Evolutionary conservation across 495 filamentous ascomycete species (phyloP), one percentile per base, ranked within the genome.

Genomic region (Delitschia confertaspora): DNA sequence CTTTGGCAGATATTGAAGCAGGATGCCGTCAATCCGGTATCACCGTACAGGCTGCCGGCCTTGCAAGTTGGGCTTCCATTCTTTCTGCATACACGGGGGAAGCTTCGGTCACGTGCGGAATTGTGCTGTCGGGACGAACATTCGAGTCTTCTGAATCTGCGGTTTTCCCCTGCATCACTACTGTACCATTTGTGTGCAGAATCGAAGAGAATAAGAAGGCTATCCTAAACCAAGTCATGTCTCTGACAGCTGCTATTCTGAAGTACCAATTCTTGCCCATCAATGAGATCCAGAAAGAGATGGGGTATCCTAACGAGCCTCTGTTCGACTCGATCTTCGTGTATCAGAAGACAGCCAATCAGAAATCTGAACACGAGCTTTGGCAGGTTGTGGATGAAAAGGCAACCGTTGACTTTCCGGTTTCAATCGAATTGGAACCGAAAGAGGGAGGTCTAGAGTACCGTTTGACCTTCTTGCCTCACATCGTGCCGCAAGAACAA

Each of bases 241-340:
- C 63, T 5, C 72, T 69, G 33, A 89, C 83, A 60, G 65, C 73
- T 1, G 58, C 58, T 18, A 55, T 84, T 21, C 69, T 76, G 40
- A 76, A 73, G 38, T 68, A 85, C 51, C 85, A 88, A 43, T 81
- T 82, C 51, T 74, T 75, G 0, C 74, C 83, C 3, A 61, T 91
- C 11, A 61, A 69, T 4, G 69, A 72, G 18, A 76, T 91, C 25
- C 83, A 87, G 49, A 70, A 72, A 20, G 79, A 75, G 71, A 65
- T 80, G 33, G 75, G 74, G 3, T 66, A 62, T 34, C 64, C 71
- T 0, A 70, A 79, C 22, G 63, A 71, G 16, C 65, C 67, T 9
- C 68, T 86, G 2, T 88, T 93, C 51, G 85, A 93, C 59, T 83
- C 83, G 0, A 61, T 93, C 21, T 77, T 93, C 56, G 78, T 79